Evolutionary conservation across 2,329 filamentous ascomycete species (phyloP), one percentile per base, ranked within the genome.

Genomic region (Emmonsiellopsis sp.): DNA sequence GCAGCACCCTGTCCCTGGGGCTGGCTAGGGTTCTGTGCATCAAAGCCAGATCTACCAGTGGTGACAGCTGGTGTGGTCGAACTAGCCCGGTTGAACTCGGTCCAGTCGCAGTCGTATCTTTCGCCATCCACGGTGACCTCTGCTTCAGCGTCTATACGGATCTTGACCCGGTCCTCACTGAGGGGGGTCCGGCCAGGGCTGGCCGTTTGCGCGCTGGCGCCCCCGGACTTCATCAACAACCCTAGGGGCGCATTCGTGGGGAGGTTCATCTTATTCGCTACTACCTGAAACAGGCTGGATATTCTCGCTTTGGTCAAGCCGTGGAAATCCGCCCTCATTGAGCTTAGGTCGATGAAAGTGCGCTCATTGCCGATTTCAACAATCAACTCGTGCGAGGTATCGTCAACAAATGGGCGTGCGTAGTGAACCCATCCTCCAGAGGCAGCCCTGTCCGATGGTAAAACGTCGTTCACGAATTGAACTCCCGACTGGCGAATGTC

Each of bases 401-500:
- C 83, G 66, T 96, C 90, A n/a, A 89, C 83, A 62, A 85, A 94
- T 0, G 92, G 92, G 5, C 92, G 83, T 11, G 87, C 82, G 62
- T 97, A 97, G 58, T 82, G 82, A 32, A 95, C 82, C 75, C 81
- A 87, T 4, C 80, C 78, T 8, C 68, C 58, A 10, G 49, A 42
- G 0, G 31, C 49, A 1, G 63, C 27, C 31, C 54, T 52, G 37
- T 68, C 54, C 49, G 59, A 58, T 1, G 43, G 6, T 11, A 50
- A 43, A n/a, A 56, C 60, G 49, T 86, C 83, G 7, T 71, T 68
- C 1, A 72, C 73, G 58, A 93, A 79, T 13, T 82, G 82, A 46
- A 96, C 76, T 11, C 92, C 92, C 2, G 87, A 90, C 62, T 92
- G 91, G 36, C 92, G 82, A n/a, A 97, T 81, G 62, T 96, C 91